Base-by-base conservation (phyloP, 139 green algal genomes). In the Coelastrella sp. region DNA sequence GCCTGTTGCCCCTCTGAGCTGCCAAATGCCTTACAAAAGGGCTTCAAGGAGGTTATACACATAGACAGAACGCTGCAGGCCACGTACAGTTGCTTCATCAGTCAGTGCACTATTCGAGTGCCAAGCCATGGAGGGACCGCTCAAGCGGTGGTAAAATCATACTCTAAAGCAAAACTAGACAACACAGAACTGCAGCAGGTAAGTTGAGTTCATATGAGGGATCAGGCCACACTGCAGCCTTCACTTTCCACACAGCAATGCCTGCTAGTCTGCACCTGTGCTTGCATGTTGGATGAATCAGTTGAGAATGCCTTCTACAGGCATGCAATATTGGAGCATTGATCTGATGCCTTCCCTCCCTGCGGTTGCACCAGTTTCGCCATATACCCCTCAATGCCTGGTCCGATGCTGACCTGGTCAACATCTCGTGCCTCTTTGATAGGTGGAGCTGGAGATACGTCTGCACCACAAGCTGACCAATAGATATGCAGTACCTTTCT, bases 361-460 rank as follows among this genome's bases (percentile, higher is more conserved):
- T 12, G 63, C 63, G 1, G 4, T 70, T 15, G 63, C 14, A 70
- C 63, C 63, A 70, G 63, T 0, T 49, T 49, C 35, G 3, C 35
- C 35, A 49, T 49, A 49, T 49, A 49, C 35, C 1, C 35, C 35
- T 49, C 35, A 49, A 49, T 49, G 35, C 35, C 35, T 49, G 35
- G 35, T 49, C 35, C 35, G 1, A 49, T 49, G 35, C 35, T 49
- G 35, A 49, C 35, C 35, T 49, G 35, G 35, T 49, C 35, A 49
- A 83, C 8, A 27, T 58, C 22, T 17, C 24, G 7, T 15, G 60
- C 70, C 22, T 78, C 17, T 15, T 27, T 12, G 9, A 63, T 17
- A 91, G 87, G 63, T 91, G 22, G 63, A 87, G 65, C 78, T 82
- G 4, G 87, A 91, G 24, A 87, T 91, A 6, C 57, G 78, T 58